Evolutionary conservation across 2,329 filamentous ascomycete species (phyloP).

Genomic region (Ascomycota sp.): DNA sequence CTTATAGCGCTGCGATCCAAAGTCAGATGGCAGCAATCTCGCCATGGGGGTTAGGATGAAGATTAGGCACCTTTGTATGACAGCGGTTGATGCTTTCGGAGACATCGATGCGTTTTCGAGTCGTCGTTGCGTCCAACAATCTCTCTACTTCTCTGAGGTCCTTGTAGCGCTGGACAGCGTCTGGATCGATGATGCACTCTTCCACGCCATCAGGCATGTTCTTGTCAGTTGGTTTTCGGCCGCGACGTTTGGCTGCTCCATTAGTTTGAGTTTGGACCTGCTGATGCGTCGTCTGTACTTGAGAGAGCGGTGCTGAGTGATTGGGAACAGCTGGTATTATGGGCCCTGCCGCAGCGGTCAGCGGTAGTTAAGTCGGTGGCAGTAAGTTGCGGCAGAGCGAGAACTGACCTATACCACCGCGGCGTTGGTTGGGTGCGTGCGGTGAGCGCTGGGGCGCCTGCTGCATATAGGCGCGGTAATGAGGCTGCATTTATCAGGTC

Average conservation of each 20-base stretch:
- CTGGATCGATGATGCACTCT: constrained; percentile 52
- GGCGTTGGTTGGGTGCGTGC: constrained; percentile 25
- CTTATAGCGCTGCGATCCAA: constrained; percentile 42
- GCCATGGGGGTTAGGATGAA: no score
- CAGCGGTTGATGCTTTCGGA: constrained; percentile 18
- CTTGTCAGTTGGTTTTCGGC: constrained; percentile 83
- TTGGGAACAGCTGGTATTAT: constrained; percentile 36
- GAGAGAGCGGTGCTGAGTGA: constrained; percentile 28
- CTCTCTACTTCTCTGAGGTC: constrained; percentile 73
- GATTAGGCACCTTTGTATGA: constrained; percentile 55
- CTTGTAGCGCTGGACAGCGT: constrained; percentile 65
- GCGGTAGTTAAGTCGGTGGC: constrained; percentile 3
- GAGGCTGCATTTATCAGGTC: constrained; percentile 22
- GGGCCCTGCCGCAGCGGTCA: no score
- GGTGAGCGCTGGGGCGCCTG: constrained; percentile 28
- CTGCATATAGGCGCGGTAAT: constrained; percentile 30
- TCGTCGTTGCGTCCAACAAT: constrained; percentile 76
- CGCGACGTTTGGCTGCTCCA: constrained; percentile 58
- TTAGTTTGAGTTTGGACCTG: constrained; percentile 31
- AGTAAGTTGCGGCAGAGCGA: background rate
- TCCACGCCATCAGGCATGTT: constrained; percentile 83
- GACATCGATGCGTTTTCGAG: constrained; percentile 81
- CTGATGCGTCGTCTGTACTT: constrained; percentile 32
- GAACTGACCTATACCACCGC: constrained; percentile 31
- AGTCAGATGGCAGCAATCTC: background rate